These are phyloP conservation scores for Xylaria polymorpha DNA, from an alignment of 2,329 filamentous ascomycete genomes.

Conservation along the genomic window DNA sequence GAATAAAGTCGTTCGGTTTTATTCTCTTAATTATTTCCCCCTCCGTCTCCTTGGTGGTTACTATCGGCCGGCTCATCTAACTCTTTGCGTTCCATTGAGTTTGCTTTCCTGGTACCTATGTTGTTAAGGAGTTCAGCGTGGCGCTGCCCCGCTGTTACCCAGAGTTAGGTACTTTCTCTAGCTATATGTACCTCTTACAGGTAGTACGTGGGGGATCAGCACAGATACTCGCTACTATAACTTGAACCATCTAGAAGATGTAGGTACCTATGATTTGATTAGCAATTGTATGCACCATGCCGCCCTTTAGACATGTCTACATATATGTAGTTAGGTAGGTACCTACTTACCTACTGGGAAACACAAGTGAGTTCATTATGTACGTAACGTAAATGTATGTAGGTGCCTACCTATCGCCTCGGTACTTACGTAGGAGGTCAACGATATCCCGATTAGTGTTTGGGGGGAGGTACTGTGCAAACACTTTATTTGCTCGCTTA, in stretches of 20 bases:
- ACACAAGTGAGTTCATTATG: too few relatives aligned
- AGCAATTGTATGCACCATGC: neutral
- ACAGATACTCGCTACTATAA: neutral
- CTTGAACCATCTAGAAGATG: neutral
- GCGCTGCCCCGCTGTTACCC: neutral
- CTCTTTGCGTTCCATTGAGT: neutral
- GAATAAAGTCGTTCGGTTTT: neutral
- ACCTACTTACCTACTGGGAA: too few relatives aligned
- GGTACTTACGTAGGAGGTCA: neutral
- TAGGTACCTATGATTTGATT: neutral
- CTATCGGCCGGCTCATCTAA: neutral
- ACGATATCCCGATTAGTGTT: neutral
- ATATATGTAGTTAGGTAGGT: too few relatives aligned
- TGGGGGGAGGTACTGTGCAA: neutral
- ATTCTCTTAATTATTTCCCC: neutral
- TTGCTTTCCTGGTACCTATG: neutral
- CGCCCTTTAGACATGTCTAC: too few relatives aligned
- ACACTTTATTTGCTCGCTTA: conserved; percentile 7
- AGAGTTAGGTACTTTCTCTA: neutral
- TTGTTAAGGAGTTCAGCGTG: too few relatives aligned
- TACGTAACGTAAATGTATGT: too few relatives aligned
- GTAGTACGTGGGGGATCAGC: too few relatives aligned
- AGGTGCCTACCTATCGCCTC: neutral
- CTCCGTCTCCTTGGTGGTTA: neutral
- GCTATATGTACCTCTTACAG: too few relatives aligned